These are phyloP conservation scores for Dothistroma septosporum DNA, from an alignment of 2,329 filamentous ascomycete species.

Conservation along the genomic window DNA sequence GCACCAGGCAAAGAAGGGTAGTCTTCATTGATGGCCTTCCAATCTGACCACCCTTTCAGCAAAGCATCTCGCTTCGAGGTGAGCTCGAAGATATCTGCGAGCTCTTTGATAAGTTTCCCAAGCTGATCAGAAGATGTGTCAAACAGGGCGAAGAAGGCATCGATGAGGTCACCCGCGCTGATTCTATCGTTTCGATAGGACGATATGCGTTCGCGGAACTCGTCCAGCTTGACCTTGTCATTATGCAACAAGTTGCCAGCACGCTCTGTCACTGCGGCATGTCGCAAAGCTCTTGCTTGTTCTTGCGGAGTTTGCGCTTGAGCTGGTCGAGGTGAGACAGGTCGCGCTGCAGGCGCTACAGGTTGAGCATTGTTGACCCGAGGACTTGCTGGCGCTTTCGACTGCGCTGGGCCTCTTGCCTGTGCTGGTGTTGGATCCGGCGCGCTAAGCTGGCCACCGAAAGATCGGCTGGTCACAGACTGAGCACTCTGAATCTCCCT, in stretches of 20 bases:
- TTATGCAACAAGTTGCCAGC: constrained; percentile 77
- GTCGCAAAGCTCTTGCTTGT: constrained; percentile 72
- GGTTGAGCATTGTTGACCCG: constrained; percentile 35
- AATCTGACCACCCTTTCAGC: constrained; percentile 85
- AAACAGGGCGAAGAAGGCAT: constrained; percentile 82
- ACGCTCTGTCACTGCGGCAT: constrained; percentile 80
- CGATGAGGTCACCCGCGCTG: constrained; percentile 71
- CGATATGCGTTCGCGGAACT: constrained; percentile 77
- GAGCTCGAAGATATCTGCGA: constrained; percentile 89
- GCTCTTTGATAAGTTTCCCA: constrained; percentile 83
- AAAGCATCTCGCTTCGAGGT: constrained; percentile 67
- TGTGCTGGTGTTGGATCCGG: constrained; percentile 42
- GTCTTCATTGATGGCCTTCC: constrained; percentile 93
- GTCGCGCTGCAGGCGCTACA: constrained; percentile 34
- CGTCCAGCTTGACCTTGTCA: constrained; percentile 66
- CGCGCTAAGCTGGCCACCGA: constrained; percentile 60
- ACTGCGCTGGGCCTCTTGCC: constrained; percentile 11
- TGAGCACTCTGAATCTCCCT: constrained; percentile 87
- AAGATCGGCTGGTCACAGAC: constrained; percentile 71
- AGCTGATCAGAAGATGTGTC: constrained; percentile 74
- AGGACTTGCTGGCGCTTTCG: constrained; percentile 30
- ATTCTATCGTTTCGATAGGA: constrained; percentile 68
- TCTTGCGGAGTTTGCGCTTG: constrained; percentile 64
- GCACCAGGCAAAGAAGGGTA: constrained; percentile 83
- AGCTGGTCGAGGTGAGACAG: constrained; percentile 32